phyloP scores from a whole-genome alignment of 345 rosid genomes.

The Psidium friedrichsthalianum region DNA sequence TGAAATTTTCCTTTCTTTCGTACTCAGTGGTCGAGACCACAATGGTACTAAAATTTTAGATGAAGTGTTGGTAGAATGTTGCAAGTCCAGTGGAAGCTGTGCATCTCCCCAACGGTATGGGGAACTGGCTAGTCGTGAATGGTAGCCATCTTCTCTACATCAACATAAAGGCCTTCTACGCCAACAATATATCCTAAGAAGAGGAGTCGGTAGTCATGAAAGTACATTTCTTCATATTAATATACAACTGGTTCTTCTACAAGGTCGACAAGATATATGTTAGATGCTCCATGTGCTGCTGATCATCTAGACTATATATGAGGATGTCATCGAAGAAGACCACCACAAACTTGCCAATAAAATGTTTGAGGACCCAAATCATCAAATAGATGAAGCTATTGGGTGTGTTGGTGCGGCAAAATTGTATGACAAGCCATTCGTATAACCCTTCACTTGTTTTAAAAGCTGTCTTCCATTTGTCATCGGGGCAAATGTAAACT shows the following conservation, averaged over 20 bases:
- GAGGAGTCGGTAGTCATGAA: not conserved
- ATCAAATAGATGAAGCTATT: not conserved
- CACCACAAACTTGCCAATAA: not conserved
- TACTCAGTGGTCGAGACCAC: not conserved
- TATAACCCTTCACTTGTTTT: not conserved
- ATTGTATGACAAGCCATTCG: not conserved
- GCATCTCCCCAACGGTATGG: not conserved
- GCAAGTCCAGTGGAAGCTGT: not conserved
- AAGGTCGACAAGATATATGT: not conserved
- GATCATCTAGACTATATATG: not conserved
- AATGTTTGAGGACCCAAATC: not conserved
- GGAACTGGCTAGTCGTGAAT: not conserved
- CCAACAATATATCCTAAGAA: not conserved
- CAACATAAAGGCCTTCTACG: not conserved
- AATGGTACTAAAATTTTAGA: not conserved
- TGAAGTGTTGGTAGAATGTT: not conserved
- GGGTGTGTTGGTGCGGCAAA: not conserved
- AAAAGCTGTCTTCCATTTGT: not conserved
- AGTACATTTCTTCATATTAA: not conserved
- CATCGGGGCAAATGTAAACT: too few relatives aligned
- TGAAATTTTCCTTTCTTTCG: not conserved
- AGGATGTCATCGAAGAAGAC: not conserved
- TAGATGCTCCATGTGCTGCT: not conserved
- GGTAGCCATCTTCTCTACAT: not conserved
- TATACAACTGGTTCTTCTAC: not conserved